Conservation (phyloP, 73 alveolate genomes). For the Uronychia binucleata region DNA sequence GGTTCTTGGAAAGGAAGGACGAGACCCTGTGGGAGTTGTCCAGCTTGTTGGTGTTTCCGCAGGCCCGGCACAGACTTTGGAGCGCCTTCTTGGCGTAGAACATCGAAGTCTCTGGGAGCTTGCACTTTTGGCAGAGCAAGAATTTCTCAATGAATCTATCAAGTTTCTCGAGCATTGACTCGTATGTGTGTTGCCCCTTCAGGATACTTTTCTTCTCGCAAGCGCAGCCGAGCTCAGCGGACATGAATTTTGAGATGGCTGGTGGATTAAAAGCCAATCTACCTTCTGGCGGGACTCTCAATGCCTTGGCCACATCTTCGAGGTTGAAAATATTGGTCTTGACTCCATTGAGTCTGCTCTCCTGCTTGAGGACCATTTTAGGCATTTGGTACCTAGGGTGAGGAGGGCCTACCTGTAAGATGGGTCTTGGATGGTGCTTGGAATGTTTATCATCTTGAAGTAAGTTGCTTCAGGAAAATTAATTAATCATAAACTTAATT, state of each 20-base stretch:
- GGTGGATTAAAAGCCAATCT: not conserved
- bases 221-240: constrained; percentile 60
- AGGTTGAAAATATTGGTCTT: constrained; percentile 81
- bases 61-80: constrained; percentile 78
- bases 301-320: constrained; percentile 80
- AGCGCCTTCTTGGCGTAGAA: constrained; percentile 58
- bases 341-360: constrained; percentile 88
- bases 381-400: constrained; percentile 86
- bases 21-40: constrained; percentile 81
- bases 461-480: not conserved
- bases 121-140: constrained; percentile 81
- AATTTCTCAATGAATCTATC: constrained; percentile 88
- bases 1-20: constrained; percentile 66
- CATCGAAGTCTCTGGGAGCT: constrained; percentile 80
- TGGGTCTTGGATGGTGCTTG: constrained; percentile 86
- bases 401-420: constrained; percentile 46
- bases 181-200: constrained; percentile 66
- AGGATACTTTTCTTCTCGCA: constrained; percentile 49
- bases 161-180: constrained; percentile 55
- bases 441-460: constrained; percentile 75
- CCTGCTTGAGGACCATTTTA: constrained; percentile 73
- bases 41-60: constrained; percentile 72
- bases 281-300: constrained; percentile 83
- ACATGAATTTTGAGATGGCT: constrained; percentile 35
- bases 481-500: not conserved